phyloP scores from a whole-genome alignment of 1,284 basidiomycete genomes.

The Ganoderma meredithae region DNA sequence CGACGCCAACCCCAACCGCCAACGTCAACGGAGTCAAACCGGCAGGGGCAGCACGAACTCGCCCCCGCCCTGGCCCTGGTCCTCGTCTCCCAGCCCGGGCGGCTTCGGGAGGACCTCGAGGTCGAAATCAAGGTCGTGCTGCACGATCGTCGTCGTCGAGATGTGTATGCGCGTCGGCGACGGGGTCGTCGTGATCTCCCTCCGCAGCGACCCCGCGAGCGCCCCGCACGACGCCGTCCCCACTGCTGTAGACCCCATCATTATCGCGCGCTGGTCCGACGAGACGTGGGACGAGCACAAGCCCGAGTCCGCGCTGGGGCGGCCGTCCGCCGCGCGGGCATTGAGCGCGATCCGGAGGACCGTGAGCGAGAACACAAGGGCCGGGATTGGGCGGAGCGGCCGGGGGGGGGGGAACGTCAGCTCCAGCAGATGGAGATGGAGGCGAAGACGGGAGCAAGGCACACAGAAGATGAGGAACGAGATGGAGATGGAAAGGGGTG shows the following conservation, averaged over 20 bases:
- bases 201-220: background rate
- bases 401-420: background rate
- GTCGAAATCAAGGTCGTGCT: background rate
- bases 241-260: background rate
- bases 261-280: background rate
- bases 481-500: no score
- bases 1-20: background rate
- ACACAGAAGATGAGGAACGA: no score
- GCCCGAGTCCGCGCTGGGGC: background rate
- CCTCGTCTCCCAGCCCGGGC: background rate
- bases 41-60: background rate
- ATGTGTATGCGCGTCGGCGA: background rate
- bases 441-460: no score
- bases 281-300: background rate
- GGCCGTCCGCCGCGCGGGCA: background rate
- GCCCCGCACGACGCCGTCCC: background rate
- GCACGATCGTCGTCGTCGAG: background rate
- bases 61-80: background rate
- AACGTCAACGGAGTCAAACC: background rate
- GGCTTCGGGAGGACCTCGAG: background rate
- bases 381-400: no score
- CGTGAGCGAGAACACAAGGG: conserved; percentile 19
- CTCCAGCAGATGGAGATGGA: background rate
- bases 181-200: background rate
- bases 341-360: conserved; percentile 17